A percentile compares a stretch with the other conserved stretches of the same genome.
These are phyloP conservation scores for Pseudogymnoascus pannorum DNA, from an alignment of 2,329 filamentous ascomycete species.

Conservation along the genomic window DNA sequence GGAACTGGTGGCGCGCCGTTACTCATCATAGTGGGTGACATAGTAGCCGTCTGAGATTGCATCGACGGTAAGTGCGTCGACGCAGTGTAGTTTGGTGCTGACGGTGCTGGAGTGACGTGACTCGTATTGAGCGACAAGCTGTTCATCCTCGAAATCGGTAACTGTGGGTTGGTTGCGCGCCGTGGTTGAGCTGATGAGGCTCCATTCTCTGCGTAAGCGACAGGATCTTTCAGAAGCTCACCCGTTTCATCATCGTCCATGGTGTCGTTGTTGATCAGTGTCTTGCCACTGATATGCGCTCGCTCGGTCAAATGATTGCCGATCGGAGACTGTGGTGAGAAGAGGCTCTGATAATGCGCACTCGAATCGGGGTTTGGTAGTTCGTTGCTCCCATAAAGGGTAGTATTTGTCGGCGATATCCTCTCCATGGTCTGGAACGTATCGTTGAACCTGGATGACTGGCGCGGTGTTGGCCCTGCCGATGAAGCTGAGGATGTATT, in stretches of 20 bases:
- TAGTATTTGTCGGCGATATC: conserved; percentile 48
- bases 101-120: conserved; percentile 33
- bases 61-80: conserved; percentile 25
- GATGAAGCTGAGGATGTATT: conserved; percentile 23
- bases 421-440: conserved; percentile 43
- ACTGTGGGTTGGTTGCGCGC: conserved; percentile 63
- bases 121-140: conserved; percentile 67
- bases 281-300: conserved; percentile 53
- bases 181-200: conserved; percentile 46
- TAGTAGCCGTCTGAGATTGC: conserved; percentile 34
- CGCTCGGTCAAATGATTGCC: conserved; percentile 60
- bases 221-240: conserved; percentile 63
- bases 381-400: conserved; percentile 47
- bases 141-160: conserved; percentile 62
- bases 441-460: conserved; percentile 40
- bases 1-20: conserved; percentile 36
- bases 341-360: conserved; percentile 53
- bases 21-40: conserved; percentile 50
- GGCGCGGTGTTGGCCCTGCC: conserved; percentile 12
- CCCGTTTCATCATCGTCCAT: conserved; percentile 65
- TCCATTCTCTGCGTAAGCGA: conserved; percentile 68
- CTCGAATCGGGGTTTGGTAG: conserved; percentile 50
- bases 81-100: conserved; percentile 18
- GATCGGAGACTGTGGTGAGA: conserved; percentile 67
- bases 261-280: conserved; percentile 62